Base-by-base conservation (phyloP, 1,284 basidiomycete genomes). In the Sanguinoderma infundibulare region DNA sequence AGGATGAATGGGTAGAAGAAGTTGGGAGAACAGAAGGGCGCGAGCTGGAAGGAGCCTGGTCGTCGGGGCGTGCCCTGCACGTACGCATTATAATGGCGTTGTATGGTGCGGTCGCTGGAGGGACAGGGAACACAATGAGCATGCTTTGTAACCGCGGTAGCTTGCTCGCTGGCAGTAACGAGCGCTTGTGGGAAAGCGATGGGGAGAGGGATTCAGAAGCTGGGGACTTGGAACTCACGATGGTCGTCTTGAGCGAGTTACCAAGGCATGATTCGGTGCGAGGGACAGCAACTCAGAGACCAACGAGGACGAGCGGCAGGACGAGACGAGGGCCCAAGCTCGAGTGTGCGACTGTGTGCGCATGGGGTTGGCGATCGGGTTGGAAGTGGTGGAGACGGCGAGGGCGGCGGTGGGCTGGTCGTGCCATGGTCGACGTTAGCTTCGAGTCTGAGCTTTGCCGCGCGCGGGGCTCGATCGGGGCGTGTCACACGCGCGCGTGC, bases 41-140 rank as follows among this genome's bases (percentile, higher is more conserved):
- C 46, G 61, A 38, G 14, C 50, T 46, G 52, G 59, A 54, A 63
- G 51, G 55, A 64, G 56, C 58, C 57, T 54, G 55, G 59, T 65
- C 60, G 64, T 64, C 42, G 61, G 54, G 15, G 9, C 49, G 60
- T 67, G 67, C 63, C 68, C 69, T 61, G 64, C 66, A 69, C 63
- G 68, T 61, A 55, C 54, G 65, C 69, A 69, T 71, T 61, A 69
- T 67, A 64, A 50, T 66, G 67, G 64, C 64, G 68, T 63, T 57
- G 66, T 57, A 55, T 34, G 38, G n/a, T 63, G 60, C 65, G 64
- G 61, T 69, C 64, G 58, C 66, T 67, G 62, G 30, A 32, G 58
- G 39, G 30, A 20, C 3, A 49, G 8, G 28, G 7, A 20, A 36
- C 20, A 51, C n/a, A 51, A 34, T 61, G 34, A 63, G 61, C 40